Conservation (phyloP, 2,329 filamentous ascomycete species). For the Aspergillus latus region DNA sequence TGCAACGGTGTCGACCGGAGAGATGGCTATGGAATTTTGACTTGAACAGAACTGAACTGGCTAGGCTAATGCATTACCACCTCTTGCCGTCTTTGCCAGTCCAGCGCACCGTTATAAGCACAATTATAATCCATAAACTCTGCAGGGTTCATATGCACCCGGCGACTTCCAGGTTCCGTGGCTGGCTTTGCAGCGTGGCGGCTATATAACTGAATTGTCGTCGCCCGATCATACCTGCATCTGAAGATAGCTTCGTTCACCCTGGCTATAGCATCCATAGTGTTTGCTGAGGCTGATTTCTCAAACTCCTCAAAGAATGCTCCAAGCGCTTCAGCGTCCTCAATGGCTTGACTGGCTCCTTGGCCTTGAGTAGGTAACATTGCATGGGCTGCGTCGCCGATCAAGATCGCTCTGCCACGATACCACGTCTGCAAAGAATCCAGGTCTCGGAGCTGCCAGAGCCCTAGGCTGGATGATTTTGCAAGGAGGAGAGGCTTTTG, state of each 20-base stretch:
- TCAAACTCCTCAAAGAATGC: conserved; percentile 11
- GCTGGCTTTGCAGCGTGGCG: conserved; percentile 45
- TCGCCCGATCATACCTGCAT: conserved; percentile 40
- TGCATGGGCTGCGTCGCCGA: conserved; percentile 43
- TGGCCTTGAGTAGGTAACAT: conserved; percentile 46
- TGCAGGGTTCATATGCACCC: conserved; percentile 10
- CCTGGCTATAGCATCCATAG: neutral
- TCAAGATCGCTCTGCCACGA: conserved; percentile 27
- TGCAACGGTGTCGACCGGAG: neutral
- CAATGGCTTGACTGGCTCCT: conserved; percentile 45
- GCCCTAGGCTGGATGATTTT: neutral
- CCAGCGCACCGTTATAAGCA: conserved; percentile 35
- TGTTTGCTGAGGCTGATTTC: neutral
- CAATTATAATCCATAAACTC: conserved; percentile 7
- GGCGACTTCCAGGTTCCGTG: conserved; percentile 32
- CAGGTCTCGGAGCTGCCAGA: conserved; percentile 25
- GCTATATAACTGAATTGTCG: conserved; percentile 45
- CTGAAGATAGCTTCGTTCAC: conserved; percentile 28
- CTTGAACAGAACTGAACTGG: neutral
- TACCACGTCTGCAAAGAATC: conserved; percentile 23
- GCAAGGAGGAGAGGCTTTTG: conserved; percentile 9
- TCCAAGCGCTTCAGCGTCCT: conserved; percentile 39
- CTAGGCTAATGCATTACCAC: too few species aligned
- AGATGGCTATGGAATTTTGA: neutral
- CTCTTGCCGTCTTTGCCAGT: neutral